phyloP scores from a whole-genome alignment of 1,284 basidiomycete genomes.

The Coniferiporia weirii region DNA sequence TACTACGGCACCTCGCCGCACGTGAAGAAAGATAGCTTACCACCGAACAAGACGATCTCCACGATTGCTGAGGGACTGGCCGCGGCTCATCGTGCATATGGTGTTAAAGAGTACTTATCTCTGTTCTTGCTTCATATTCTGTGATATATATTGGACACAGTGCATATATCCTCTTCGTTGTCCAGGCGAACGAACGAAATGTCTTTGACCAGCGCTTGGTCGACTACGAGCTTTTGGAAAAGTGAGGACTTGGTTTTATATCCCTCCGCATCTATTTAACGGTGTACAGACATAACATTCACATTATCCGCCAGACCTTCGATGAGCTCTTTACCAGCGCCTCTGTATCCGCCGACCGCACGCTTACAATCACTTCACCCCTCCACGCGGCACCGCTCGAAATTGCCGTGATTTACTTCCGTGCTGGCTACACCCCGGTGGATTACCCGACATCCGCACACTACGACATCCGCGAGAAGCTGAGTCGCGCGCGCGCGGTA shows the following conservation, averaged over 20 bases:
- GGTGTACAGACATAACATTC: conserved; percentile 63
- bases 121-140: neutral
- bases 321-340: conserved; percentile 55
- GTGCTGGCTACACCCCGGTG: conserved; percentile 81
- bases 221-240: conserved; percentile 80
- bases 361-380: conserved; percentile 39
- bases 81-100: conserved; percentile 75
- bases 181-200: conserved; percentile 89
- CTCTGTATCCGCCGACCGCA: conserved; percentile 37
- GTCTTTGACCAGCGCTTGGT: conserved; percentile 91
- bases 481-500: conserved; percentile 82
- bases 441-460: conserved; percentile 65
- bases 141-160: conserved; percentile 30
- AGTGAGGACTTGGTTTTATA: conserved; percentile 35
- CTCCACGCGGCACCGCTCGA: conserved; percentile 36
- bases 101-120: conserved; percentile 41
- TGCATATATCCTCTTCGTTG: conserved; percentile 81
- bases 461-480: conserved; percentile 68
- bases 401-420: conserved; percentile 84
- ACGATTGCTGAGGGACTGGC: conserved; percentile 76
- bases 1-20: conserved; percentile 61
- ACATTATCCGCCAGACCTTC: conserved; percentile 71
- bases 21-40: conserved; percentile 58
- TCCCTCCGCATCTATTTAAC: neutral
- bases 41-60: conserved; percentile 67